A percentile compares a stretch with the other conserved stretches of the same genome.
Conservation (phyloP, 495 filamentous ascomycete genomes). For the Chaetomium fimeti region DNA sequence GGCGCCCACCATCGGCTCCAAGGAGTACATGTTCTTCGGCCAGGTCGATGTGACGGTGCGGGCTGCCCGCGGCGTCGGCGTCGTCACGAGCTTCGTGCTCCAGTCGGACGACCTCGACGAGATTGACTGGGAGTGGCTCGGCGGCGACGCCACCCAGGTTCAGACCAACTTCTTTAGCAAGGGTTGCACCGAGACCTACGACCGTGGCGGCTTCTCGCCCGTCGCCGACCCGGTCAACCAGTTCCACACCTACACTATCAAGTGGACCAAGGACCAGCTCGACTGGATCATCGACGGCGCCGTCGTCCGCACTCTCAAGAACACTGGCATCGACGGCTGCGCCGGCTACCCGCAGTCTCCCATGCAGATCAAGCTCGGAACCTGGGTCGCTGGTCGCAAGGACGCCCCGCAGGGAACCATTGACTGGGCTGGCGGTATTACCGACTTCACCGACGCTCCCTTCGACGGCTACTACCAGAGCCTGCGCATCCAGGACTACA, state of each 20-base stretch:
- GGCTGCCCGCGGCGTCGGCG: slow-evolving; percentile 64
- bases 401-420: slow-evolving; percentile 71
- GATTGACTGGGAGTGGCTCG: slow-evolving; percentile 90
- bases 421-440: slow-evolving; percentile 80
- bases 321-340: slow-evolving; percentile 56
- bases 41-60: slow-evolving; percentile 65
- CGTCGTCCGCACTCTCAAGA: slow-evolving; percentile 66
- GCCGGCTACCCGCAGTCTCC: slow-evolving; percentile 86
- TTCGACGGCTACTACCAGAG: slow-evolving; percentile 83
- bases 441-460: slow-evolving; percentile 72
- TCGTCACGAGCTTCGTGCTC: slow-evolving; percentile 83
- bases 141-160: slow-evolving; percentile 60
- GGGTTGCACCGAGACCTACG: slow-evolving; percentile 71
- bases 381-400: slow-evolving; percentile 80
- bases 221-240: slow-evolving; percentile 59
- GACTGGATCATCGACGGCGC: slow-evolving; percentile 80
- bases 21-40: slow-evolving; percentile 79
- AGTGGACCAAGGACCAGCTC: slow-evolving; percentile 74
- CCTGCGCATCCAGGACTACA: slow-evolving; percentile 80
- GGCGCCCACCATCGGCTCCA: slow-evolving; percentile 68
- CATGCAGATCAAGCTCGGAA: slow-evolving; percentile 80
- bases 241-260: slow-evolving; percentile 83
- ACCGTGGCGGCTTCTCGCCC: slow-evolving; percentile 67
- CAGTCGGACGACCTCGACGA: slow-evolving; percentile 92
- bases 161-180: slow-evolving; percentile 96